Evolutionary conservation across 192 early-diverging fungal genomes (phyloP), one percentile per base, ranked within the genome.

Genomic region (Diversispora eburnea): DNA sequence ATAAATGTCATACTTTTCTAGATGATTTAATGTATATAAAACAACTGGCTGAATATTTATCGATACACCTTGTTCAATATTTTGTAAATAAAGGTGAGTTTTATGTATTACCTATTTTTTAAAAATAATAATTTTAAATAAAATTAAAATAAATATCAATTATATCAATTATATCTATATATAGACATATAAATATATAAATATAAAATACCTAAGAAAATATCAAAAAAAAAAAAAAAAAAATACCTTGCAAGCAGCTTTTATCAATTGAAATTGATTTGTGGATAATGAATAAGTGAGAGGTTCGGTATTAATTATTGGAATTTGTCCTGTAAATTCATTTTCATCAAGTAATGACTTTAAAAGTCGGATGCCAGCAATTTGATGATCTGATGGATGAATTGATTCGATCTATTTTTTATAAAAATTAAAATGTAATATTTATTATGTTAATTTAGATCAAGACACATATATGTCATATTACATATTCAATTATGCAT

Each of bases 91-190:
- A 12, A 66, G 48, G 3, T 13, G 47, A 3, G 64, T 66, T 66
- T 66, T 66, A 25, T 20, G 64, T 66, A 66, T 49, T 19, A 66
- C 45, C 64, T 66, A 25, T 33, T 33, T 33, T 33, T 20, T n/a
- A 47, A 13, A 66, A 22, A 10, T 5, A 42, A 43, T 6, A 22
- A 22, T 22, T 20, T 22, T 63, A 63, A 45, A 10, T 51, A 12
- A 66, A 8, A n/a, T 17, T 42, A 7, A 63, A 63, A 39, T 5
- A 19, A 62, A 5, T 8, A 8, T 33, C 2, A 9, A 33, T n/a
- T 10, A 25, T 25, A 3, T 10, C 5, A 59, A 59, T 12, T 59
- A 12, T 25, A 59, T 33, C 25, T 52, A 59, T 25, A n/a, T n/a
- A n/a, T n/a, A n/a, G n/a, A n/a, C n/a, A n/a, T n/a, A 58, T 58